Percentiles rank a stretch among this genome's conserved stretches.
Evolutionary conservation across 129 eudicot species (phyloP).

Genomic region (Flaveria ramosissima): DNA sequence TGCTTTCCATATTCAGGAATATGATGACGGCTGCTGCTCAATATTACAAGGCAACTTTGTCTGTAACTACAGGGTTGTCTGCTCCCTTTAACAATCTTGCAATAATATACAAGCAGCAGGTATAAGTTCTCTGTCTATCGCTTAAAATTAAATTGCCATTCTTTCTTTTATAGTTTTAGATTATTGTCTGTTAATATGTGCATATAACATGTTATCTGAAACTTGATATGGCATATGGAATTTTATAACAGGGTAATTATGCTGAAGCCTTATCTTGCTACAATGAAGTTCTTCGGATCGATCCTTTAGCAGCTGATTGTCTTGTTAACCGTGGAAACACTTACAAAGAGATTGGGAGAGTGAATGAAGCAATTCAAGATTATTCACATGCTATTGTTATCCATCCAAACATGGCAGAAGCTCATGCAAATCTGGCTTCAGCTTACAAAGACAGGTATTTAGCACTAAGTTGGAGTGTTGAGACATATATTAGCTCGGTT

Average conservation of each 20-base stretch:
- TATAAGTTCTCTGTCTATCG: slow-evolving; percentile 19
- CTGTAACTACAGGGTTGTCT: slow-evolving; percentile 91
- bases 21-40: slow-evolving; percentile 91
- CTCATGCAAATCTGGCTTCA: slow-evolving; percentile 96
- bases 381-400: slow-evolving; percentile 75
- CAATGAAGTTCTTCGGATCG: slow-evolving; percentile 84
- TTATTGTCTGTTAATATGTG: background rate
- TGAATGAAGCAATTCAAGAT: slow-evolving; percentile 93
- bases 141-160: background rate
- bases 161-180: background rate
- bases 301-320: slow-evolving; percentile 94
- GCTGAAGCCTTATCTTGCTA: slow-evolving; percentile 92
- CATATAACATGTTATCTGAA: background rate
- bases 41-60: slow-evolving; percentile 76
- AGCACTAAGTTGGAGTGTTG: background rate
- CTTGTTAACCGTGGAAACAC: slow-evolving; percentile 93
- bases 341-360: slow-evolving; percentile 90
- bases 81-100: slow-evolving; percentile 94
- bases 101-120: slow-evolving; percentile 96
- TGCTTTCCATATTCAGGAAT: slow-evolving; percentile 59
- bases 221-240: slow-evolving; percentile 7
- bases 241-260: slow-evolving; percentile 70
- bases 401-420: slow-evolving; percentile 92
- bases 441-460: slow-evolving; percentile 93
- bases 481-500: background rate